Percentiles rank a stretch among this genome's conserved stretches.
phyloP scores from a whole-genome alignment of 2,329 filamentous ascomycete genomes.

The Fusarium nanum region DNA sequence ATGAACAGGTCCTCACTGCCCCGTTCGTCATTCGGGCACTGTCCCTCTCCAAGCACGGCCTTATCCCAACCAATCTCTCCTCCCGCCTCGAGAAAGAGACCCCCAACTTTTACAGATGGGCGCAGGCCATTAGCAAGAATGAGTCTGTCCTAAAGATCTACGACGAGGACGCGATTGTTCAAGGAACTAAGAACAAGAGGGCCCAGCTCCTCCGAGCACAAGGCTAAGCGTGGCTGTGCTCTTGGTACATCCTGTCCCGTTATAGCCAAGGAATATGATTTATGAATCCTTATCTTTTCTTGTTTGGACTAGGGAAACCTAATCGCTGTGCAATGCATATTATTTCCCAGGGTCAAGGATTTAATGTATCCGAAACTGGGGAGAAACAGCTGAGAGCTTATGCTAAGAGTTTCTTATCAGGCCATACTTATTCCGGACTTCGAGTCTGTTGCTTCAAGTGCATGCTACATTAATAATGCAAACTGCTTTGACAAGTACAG shows the following conservation, averaged over 20 bases:
- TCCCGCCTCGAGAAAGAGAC: constrained; percentile 62
- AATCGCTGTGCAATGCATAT: constrained; percentile 9
- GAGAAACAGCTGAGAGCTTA: not conserved
- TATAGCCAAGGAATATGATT: not conserved
- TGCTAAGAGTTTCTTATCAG: not conserved
- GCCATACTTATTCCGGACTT: not conserved
- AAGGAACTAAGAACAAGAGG: constrained; percentile 35
- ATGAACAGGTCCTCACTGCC: constrained; percentile 66
- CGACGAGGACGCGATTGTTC: constrained; percentile 57
- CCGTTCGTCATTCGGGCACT: constrained; percentile 75
- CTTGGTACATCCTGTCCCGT: not conserved
- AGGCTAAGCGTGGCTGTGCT: constrained; percentile 9
- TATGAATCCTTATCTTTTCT: constrained; percentile 9
- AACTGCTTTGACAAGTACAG: not conserved
- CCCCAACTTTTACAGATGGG: constrained; percentile 78
- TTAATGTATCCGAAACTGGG: constrained; percentile 9
- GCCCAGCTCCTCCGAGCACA: constrained; percentile 34
- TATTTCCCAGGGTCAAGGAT: not conserved
- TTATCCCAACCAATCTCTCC: constrained; percentile 63
- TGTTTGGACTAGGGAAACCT: not conserved
- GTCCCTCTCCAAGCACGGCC: constrained; percentile 62
- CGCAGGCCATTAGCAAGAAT: constrained; percentile 67
- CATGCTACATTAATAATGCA: not conserved
- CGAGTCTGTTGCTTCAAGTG: not conserved
- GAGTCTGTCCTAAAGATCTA: constrained; percentile 75